Percentiles rank a stretch among this genome's conserved stretches.
Evolutionary conservation across 2,329 filamentous ascomycete species (phyloP).

Genomic region (Verticillium klebahnii): DNA sequence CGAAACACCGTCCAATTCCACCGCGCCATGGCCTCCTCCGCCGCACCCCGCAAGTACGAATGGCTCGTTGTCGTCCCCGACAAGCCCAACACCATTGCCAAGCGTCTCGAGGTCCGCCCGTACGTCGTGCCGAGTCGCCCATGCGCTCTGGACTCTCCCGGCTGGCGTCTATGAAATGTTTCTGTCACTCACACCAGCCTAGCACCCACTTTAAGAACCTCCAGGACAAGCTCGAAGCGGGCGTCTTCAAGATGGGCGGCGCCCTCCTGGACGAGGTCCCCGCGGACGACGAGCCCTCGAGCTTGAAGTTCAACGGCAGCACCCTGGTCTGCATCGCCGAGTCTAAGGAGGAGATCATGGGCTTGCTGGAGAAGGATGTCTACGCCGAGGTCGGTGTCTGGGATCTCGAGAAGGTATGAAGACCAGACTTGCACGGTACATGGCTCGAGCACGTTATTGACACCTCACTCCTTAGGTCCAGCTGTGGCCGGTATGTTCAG

Average conservation of each 20-base stretch:
- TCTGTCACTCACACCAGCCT: constrained; percentile 7
- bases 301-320: constrained; percentile 69
- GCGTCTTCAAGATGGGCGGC: constrained; percentile 61
- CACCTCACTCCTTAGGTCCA: constrained; percentile 29
- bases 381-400: constrained; percentile 72
- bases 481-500: constrained; percentile 41
- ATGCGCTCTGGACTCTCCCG: neutral
- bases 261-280: constrained; percentile 64
- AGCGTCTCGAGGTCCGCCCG: constrained; percentile 58
- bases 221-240: constrained; percentile 45
- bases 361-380: constrained; percentile 64
- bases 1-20: neutral
- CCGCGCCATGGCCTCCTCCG: constrained; percentile 21
- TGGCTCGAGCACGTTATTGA: neutral
- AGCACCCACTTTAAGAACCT: constrained; percentile 52
- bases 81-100: constrained; percentile 53
- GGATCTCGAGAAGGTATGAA: constrained; percentile 65
- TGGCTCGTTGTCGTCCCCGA: constrained; percentile 69
- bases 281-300: constrained; percentile 50
- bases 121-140: constrained; percentile 29
- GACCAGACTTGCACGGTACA: neutral
- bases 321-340: constrained; percentile 63
- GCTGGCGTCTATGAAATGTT: neutral
- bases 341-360: constrained; percentile 64
- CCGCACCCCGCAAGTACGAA: constrained; percentile 42